Conservation (phyloP, 2,329 filamentous ascomycete genomes). For the Fusarium redolens region DNA sequence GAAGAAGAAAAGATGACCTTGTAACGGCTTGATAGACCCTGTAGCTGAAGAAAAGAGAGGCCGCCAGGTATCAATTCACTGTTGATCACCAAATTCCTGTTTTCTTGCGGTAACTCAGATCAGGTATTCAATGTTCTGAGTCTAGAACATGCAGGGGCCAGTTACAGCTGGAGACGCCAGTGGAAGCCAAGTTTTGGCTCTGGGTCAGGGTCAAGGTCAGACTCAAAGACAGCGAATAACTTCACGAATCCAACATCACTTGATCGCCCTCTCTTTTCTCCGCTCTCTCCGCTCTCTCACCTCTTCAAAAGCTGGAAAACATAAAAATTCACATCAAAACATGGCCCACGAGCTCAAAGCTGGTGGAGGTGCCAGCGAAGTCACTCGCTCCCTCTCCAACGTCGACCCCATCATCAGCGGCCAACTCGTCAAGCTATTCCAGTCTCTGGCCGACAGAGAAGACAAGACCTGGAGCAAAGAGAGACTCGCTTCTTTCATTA, state of each 20-base stretch:
- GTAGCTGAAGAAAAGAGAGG: background rate
- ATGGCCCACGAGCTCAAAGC: slow-evolving; percentile 50
- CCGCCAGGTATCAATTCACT: background rate
- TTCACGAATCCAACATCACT: slow-evolving; percentile 34
- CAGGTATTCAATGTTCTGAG: background rate
- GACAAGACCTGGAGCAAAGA: slow-evolving; percentile 58
- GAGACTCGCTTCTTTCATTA: slow-evolving; percentile 59
- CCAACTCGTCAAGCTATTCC: slow-evolving; percentile 61
- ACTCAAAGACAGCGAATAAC: slow-evolving; percentile 36
- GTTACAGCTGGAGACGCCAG: slow-evolving; percentile 10
- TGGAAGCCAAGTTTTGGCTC: slow-evolving; percentile 3
- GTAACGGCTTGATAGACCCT: background rate
- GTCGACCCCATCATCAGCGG: slow-evolving; percentile 55
- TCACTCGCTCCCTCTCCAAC: slow-evolving; percentile 54
- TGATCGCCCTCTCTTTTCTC: slow-evolving; percentile 33
- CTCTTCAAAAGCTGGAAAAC: slow-evolving; percentile 8
- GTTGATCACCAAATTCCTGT: background rate
- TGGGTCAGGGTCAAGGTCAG: background rate
- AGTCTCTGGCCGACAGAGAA: slow-evolving; percentile 54
- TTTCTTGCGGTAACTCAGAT: background rate
- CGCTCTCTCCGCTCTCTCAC: slow-evolving; percentile 21
- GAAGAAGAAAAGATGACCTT: background rate
- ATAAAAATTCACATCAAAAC: background rate
- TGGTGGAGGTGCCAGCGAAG: slow-evolving; percentile 60
- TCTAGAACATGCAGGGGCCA: slow-evolving; percentile 34